Conservation (phyloP, 2,329 filamentous ascomycete species). For the Exophiala spinifera region DNA sequence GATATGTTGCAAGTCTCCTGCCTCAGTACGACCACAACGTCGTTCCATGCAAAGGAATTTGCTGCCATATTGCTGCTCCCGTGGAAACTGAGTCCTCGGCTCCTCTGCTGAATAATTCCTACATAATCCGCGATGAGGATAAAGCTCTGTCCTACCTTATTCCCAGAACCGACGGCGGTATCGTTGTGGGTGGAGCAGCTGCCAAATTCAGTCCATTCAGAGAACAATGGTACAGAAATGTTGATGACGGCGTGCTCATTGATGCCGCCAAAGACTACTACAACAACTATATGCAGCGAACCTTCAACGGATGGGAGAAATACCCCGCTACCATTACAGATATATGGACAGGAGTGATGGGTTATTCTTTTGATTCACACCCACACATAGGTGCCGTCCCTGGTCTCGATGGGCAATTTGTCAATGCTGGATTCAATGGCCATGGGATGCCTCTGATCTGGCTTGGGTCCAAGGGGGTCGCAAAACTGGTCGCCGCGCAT, state of each 20-base stretch:
- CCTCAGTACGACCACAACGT: slow-evolving; percentile 68
- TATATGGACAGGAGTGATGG: slow-evolving; percentile 49
- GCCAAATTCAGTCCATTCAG: slow-evolving; percentile 37
- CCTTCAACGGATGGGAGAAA: slow-evolving; percentile 36
- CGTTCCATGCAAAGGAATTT: slow-evolving; percentile 66
- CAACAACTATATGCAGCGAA: slow-evolving; percentile 38
- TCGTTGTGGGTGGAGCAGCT: slow-evolving; percentile 62
- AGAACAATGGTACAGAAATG: slow-evolving; percentile 47
- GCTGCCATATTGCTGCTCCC: slow-evolving; percentile 33
- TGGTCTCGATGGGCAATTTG: slow-evolving; percentile 48
- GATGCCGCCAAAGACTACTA: slow-evolving; percentile 41
- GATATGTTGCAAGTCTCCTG: slow-evolving; percentile 72
- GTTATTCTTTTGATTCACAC: slow-evolving; percentile 47
- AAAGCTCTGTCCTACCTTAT: slow-evolving; percentile 55
- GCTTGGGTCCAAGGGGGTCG: slow-evolving; percentile 48
- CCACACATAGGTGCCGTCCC: slow-evolving; percentile 52
- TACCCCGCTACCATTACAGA: slow-evolving; percentile 34
- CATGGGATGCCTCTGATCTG: slow-evolving; percentile 62
- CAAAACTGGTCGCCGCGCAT: slow-evolving; percentile 50
- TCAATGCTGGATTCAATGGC: slow-evolving; percentile 61
- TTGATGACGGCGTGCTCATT: slow-evolving; percentile 48
- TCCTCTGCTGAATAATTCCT: slow-evolving; percentile 26
- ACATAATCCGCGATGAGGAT: slow-evolving; percentile 25
- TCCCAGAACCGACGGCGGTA: slow-evolving; percentile 48
- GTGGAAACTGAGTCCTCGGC: slow-evolving; percentile 16